Evolutionary conservation across 371 early-diverging fungal genomes (phyloP), one percentile per base, ranked within the genome.

Genomic region (Fennellomyces sp.): DNA sequence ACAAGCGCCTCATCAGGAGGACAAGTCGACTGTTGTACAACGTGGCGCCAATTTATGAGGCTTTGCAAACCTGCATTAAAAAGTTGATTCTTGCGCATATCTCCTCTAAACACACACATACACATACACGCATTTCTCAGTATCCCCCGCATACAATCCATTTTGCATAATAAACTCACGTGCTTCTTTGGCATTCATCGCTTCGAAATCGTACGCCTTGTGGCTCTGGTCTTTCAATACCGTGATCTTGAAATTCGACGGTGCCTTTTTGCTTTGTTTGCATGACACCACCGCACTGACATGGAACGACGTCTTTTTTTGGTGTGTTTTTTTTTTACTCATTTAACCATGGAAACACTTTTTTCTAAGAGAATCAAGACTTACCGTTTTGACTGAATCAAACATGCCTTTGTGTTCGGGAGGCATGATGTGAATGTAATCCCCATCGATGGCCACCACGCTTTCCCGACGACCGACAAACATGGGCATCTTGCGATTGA

Each of bases 391-490:
- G 35, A 90, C 87, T 30, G 86, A 82, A 60, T 93, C 92, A 77
- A 92, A 91, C 67, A 92, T 77, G 58, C 88, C 83, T 64, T 88
- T 86, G 36, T 90, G 90, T 52, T 94, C 96, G 0, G 91, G 78
- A 1, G 94, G 92, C 85, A 94, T 89, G 31, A 98, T 74, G 58
- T 95, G 91, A 33, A 98, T 85, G 60, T 94, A 93, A 48, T 95
- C 96, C 3, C 96, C 97, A 70, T 97, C 96, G 48, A 98, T 92
- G 0, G 94, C 93, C 27, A 98, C 75, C n/a, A 89, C 75, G 48
- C 94, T 88, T 50, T 95, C 92, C 39, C 90, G 87, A 31, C 84
- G 83, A 17, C 94, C 92, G 28, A 95, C 86, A 72, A 92, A 90
- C 87, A 91, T 90, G 31, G 81, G 91, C 75, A 83, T 88, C 75